Percentiles rank a stretch among this genome's conserved stretches.
Evolutionary conservation across 805 yeast species (phyloP).

Genomic region (Lachancea kluyveri): DNA sequence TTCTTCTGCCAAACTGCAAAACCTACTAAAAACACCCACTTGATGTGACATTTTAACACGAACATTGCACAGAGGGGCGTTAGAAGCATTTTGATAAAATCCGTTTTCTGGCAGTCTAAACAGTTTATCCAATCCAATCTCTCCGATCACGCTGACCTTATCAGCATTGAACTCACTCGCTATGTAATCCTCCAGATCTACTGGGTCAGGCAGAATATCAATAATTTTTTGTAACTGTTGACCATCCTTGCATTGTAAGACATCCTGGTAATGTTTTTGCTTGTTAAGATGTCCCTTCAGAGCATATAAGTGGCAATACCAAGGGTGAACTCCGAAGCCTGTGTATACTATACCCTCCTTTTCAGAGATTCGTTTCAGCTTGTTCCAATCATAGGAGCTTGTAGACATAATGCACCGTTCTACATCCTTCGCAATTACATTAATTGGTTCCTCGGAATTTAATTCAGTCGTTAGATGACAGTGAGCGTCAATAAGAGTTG

Average conservation of each 20-base stretch:
- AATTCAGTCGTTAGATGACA: constrained; percentile 27
- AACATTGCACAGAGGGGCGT: constrained; percentile 34
- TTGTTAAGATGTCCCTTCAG: constrained; percentile 31
- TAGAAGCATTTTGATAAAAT: constrained; percentile 26
- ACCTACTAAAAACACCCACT: constrained; percentile 39
- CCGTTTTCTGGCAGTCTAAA: constrained; percentile 64
- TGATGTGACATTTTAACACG: constrained; percentile 68
- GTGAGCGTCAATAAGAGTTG: constrained; percentile 30
- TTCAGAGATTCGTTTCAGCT: constrained; percentile 14
- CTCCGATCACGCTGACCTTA: constrained; percentile 56
- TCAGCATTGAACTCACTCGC: constrained; percentile 12
- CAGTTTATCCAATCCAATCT: constrained; percentile 81
- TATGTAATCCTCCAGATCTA: constrained; percentile 34
- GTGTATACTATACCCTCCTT: no score
- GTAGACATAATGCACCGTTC: constrained; percentile 42
- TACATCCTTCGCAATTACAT: no score
- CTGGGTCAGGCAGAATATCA: constrained; percentile 55
- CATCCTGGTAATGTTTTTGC: constrained; percentile 46
- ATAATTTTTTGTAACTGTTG: constrained; percentile 33
- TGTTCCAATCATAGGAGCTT: constrained; percentile 28
- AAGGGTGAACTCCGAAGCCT: constrained; percentile 81
- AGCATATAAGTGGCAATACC: constrained; percentile 71
- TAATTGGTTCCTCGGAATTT: background rate
- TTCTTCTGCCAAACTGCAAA: constrained; percentile 49
- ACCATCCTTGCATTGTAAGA: constrained; percentile 37